Evolutionary conservation across 192 early-diverging fungal species (phyloP), one percentile per base, ranked within the genome.

Genomic region (Radiomyces spectabilis): DNA sequence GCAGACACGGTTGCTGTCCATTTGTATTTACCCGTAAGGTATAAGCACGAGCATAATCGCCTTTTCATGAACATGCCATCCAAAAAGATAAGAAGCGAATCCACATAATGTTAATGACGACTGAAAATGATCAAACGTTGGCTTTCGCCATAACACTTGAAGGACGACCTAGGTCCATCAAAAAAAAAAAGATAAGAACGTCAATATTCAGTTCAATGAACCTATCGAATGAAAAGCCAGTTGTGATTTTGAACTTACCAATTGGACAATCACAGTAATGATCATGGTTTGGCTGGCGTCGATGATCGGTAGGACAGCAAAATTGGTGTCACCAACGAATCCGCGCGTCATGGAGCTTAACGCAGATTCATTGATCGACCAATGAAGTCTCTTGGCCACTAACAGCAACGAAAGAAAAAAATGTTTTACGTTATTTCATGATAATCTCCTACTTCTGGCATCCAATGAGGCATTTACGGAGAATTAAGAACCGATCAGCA

Each of bases 31-130:
- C 84, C 74, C 68, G 32, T 83, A 68, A 16, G 86, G 86, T 37
- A 87, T 74, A 53, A 84, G 55, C 30, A 91, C 77, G 52, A 95
- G 53, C 52, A 98, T 71, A 12, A 94, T 82, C 0, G 95, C 95
- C 66, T 98, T 98, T 55, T 98, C 95, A 54, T 98, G 95, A 15
- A 98, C 95, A 72, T 98, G 95, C 94, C 94, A 98, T 31, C 93
- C 93, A 69, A 95, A 96, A 58, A 95, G 59, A 65, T 88, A 98
- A 21, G 93, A 92, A 5, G 86, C 78, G 47, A 86, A 94, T 2
- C 82, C 90, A 48, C 88, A 92, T 18, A 93, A 71, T 4, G 89
- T 82, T 9, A 95, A 59, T 0, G 79, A 77, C 43, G 84, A 71
- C 21, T 95, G 30, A 47, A 98, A 92, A 19, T 69, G 76, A 13